Percentiles rank a stretch among this genome's conserved stretches.
Conservation (phyloP, 768 basidiomycete genomes). For the Pleurotus ostreatus region DNA sequence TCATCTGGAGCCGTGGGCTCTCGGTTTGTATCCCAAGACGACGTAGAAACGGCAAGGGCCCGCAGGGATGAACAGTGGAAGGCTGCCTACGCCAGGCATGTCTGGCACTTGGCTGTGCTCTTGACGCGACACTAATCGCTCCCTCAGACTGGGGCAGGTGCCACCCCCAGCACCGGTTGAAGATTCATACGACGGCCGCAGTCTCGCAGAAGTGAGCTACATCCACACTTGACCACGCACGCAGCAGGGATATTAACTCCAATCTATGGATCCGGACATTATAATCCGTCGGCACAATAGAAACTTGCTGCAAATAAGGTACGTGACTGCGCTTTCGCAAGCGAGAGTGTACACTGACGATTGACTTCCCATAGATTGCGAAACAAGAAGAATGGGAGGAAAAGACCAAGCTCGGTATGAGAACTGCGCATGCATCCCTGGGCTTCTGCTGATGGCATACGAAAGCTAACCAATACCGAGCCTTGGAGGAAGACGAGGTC, state of each 20-base stretch:
- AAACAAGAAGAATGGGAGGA: slow-evolving; percentile 95
- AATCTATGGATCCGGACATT: slow-evolving; percentile 36
- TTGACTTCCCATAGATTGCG: slow-evolving; percentile 49
- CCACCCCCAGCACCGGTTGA: slow-evolving; percentile 75
- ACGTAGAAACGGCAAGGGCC: slow-evolving; percentile 68
- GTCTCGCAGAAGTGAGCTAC: slow-evolving; percentile 77
- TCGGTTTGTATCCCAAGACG: slow-evolving; percentile 77
- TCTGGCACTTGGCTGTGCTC: slow-evolving; percentile 2
- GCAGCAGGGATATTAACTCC: slow-evolving; percentile 40
- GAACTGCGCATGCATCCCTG: slow-evolving; percentile 17
- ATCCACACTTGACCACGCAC: slow-evolving; percentile 1
- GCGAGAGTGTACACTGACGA: slow-evolving; percentile 13
- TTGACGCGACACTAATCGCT: slow-evolving; percentile 8
- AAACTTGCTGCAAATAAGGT: slow-evolving; percentile 90
- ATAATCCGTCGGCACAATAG: slow-evolving; percentile 34
- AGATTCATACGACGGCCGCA: slow-evolving; percentile 79
- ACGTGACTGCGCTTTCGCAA: slow-evolving; percentile 17
- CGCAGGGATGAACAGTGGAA: slow-evolving; percentile 84
- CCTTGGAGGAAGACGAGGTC: slow-evolving; percentile 87
- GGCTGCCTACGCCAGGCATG: slow-evolving; percentile 79
- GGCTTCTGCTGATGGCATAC: slow-evolving; percentile 8
- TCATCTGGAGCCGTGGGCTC: slow-evolving; percentile 73
- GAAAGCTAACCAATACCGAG: slow-evolving; percentile 83
- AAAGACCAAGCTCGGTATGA: slow-evolving; percentile 67
- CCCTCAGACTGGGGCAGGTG: slow-evolving; percentile 71